Percentiles rank a stretch among this genome's conserved stretches.
Conservation (phyloP, 1,284 basidiomycete species). For the Sporisorium scitamineum region DNA sequence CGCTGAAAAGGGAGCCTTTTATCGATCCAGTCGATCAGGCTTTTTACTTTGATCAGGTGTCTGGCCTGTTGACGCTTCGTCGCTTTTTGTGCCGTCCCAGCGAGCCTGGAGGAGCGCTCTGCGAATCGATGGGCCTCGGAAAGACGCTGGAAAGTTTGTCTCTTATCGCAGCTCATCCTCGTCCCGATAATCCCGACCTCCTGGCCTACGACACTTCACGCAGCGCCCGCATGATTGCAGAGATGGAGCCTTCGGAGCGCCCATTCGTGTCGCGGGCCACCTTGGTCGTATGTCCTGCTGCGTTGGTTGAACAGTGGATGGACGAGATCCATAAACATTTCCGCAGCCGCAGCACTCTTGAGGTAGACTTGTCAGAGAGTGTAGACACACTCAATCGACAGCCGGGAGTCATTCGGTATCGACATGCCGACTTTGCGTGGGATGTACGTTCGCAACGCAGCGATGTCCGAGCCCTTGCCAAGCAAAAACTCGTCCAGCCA, state of each 20-base stretch:
- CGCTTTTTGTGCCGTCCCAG: constrained; percentile 37
- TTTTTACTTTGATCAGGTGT: constrained; percentile 51
- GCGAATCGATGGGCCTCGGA: constrained; percentile 57
- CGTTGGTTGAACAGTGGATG: constrained; percentile 55
- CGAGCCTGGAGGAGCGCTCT: constrained; percentile 56
- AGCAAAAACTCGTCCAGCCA: constrained; percentile 21
- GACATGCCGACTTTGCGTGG: constrained; percentile 41
- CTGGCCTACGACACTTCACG: constrained; percentile 42
- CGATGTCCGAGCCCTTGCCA: constrained; percentile 24
- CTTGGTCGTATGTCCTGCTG: constrained; percentile 51
- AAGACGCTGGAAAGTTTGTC: constrained; percentile 53
- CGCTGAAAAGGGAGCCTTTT: constrained; percentile 39
- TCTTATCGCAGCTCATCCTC: constrained; percentile 46
- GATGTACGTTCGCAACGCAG: constrained; percentile 9
- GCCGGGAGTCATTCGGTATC: constrained; percentile 39
- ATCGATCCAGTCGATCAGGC: constrained; percentile 29
- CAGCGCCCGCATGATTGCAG: constrained; percentile 41
- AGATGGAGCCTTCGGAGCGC: constrained; percentile 18
- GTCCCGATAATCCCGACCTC: constrained; percentile 27
- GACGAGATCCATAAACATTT: constrained; percentile 55
- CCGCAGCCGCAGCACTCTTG: constrained; percentile 26
- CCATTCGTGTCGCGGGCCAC: constrained; percentile 50
- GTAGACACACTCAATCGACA: constrained; percentile 6
- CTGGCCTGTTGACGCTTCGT: constrained; percentile 42
- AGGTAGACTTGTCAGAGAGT: not conserved